A percentile compares a stretch with the other conserved stretches of the same genome.
Evolutionary conservation across 129 eudicot genomes (phyloP).

Genomic region (Glebionis coronaria): DNA sequence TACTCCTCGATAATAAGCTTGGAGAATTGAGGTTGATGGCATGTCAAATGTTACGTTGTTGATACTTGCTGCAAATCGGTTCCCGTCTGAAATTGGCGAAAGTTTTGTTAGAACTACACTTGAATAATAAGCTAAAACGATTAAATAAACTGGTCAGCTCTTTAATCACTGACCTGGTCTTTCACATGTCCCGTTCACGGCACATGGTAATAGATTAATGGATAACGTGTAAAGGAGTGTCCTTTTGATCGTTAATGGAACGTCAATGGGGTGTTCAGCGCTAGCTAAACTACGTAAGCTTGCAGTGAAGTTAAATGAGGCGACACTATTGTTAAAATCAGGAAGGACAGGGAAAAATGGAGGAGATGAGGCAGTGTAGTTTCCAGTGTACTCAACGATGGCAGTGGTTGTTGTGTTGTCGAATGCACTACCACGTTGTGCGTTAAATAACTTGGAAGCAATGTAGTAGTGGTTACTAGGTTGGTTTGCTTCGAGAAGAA

Average conservation of each 20-base stretch:
- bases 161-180: conserved; percentile 23
- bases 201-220: conserved; percentile 31
- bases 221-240: conserved; percentile 32
- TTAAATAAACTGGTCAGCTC: background rate
- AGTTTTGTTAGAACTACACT: too few relatives aligned
- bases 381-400: conserved; percentile 25
- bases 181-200: conserved; percentile 17
- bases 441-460: conserved; percentile 34
- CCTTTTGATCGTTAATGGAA: conserved; percentile 27
- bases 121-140: too few relatives aligned
- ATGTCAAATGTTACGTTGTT: conserved; percentile 35
- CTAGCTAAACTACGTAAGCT: conserved; percentile 31
- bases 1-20: conserved; percentile 32
- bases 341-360: conserved; percentile 33
- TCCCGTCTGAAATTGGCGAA: too few relatives aligned
- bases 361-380: background rate
- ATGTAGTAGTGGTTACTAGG: conserved; percentile 30
- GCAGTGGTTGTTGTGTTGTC: conserved; percentile 40
- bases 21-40: conserved; percentile 17
- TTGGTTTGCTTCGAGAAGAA: conserved; percentile 32
- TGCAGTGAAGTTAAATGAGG: conserved; percentile 21
- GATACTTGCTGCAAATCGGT: conserved; percentile 35
- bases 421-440: conserved; percentile 21
- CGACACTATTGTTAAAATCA: conserved; percentile 13
- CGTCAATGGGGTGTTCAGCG: conserved; percentile 27